Evolutionary conservation across 768 basidiomycete genomes (phyloP), one percentile per base, ranked within the genome.

Genomic region (Pleurotus cornucopiae): DNA sequence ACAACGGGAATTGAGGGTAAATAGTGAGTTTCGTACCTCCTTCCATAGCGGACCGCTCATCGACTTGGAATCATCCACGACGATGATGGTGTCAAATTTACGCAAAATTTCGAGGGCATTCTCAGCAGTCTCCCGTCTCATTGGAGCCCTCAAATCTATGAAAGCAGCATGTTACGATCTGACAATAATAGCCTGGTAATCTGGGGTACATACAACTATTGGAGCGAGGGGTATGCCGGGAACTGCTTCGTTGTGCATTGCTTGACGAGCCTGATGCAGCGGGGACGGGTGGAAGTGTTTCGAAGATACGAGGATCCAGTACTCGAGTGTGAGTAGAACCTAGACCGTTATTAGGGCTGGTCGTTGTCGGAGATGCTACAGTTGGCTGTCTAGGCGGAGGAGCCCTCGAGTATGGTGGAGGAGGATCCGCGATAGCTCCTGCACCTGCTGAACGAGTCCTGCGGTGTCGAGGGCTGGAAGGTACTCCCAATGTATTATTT

Each of bases 51-150:
- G 46, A 2, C 74, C 75, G 14, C 61, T 56, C 85, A 86, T 86
- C 2, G 83, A 84, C 5, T 65, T 66, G 3, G 85, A 86, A 64
- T 86, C 85, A 64, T 85, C 83, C 54, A 87, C 71, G 40, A 86
- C 64, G 44, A 86, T 67, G 9, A 84, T 74, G 0, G 83, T 86
- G 54, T 86, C 74, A 58, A 82, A 86, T 52, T 73, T 65, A 26
- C 66, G 60, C 4, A 84, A 64, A 34, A 66, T 71, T 26, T 76
- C 64, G 26, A 73, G 48, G 4, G 63, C 67, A 58, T 71, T 60
- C 55, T 73, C 71, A 25, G 60, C 47, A 12, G 66, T 63, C 39
- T 62, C 58, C 21, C 43, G 45, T 37, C 56, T 49, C 46, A 54
- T 54, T 5, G 59, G 59, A 11, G 59, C 46, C 16, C 59, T 47